These are phyloP conservation scores for Ustilago shanxiensis DNA, from an alignment of 1,284 basidiomycete genomes.

Conservation along the genomic window DNA sequence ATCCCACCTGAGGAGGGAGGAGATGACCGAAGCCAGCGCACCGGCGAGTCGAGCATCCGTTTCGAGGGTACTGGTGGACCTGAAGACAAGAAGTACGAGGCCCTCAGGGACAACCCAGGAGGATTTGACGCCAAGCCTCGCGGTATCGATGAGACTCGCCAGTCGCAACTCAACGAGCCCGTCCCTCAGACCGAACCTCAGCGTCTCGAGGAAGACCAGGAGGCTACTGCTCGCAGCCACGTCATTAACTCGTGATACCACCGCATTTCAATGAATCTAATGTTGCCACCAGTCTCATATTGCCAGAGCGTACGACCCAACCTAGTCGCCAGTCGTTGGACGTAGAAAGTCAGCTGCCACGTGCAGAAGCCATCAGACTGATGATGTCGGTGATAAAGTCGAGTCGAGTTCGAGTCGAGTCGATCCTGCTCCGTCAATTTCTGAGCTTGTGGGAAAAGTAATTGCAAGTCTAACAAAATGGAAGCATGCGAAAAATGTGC, in stretches of 20 bases:
- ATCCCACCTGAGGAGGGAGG: constrained; percentile 62
- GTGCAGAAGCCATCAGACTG: too few species aligned
- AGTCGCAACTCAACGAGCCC: constrained; percentile 49
- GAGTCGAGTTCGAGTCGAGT: too few species aligned
- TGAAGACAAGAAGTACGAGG: constrained; percentile 59
- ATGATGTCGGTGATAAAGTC: too few species aligned
- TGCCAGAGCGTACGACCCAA: too few species aligned
- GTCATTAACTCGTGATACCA: constrained; percentile 43
- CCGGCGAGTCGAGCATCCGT: constrained; percentile 54
- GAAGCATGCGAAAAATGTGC: background rate
- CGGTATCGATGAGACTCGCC: constrained; percentile 49
- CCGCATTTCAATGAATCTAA: too few species aligned
- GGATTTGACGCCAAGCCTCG: constrained; percentile 47
- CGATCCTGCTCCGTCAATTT: too few species aligned
- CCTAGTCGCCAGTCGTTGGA: too few species aligned
- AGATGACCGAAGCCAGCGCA: constrained; percentile 44
- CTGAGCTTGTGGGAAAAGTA: too few species aligned
- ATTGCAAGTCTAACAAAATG: background rate
- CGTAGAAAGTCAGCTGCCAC: background rate
- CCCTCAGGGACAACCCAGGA: constrained; percentile 52
- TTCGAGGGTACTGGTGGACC: constrained; percentile 59
- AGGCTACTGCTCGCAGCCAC: constrained; percentile 49
- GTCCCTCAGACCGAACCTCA: constrained; percentile 57
- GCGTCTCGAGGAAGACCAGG: constrained; percentile 54
- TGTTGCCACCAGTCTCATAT: too few species aligned